A percentile compares a stretch with the other conserved stretches of the same genome.
Conservation (phyloP, 148 eudicot species). For the Beta vulgaris region DNA sequence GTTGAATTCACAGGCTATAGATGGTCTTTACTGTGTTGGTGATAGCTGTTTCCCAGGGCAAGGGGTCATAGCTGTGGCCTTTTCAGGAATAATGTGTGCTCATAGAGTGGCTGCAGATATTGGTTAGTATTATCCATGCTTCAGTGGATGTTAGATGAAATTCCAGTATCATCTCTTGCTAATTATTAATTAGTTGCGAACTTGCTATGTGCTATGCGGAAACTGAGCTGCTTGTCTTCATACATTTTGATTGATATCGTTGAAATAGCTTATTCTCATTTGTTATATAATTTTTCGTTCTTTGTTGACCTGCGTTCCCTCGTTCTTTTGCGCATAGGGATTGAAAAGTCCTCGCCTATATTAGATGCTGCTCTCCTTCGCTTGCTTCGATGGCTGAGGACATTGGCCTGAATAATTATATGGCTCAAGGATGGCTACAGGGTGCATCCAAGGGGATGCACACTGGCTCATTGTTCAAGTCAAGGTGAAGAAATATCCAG, state of each 20-base stretch:
- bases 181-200: too few species aligned
- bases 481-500: constrained; percentile 16
- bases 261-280: too few species aligned
- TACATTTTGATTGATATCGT: neutral
- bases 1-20: constrained; percentile 58
- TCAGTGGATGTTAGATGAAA: neutral
- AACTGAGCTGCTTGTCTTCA: neutral
- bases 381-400: constrained; percentile 86
- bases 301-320: constrained; percentile 1
- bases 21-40: constrained; percentile 94
- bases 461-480: neutral
- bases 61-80: constrained; percentile 97
- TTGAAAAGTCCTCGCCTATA: constrained; percentile 69
- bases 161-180: neutral
- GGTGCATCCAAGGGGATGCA: neutral
- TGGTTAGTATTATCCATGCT: constrained; percentile 45
- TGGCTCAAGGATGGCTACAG: constrained; percentile 1
- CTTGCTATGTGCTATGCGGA: too few species aligned
- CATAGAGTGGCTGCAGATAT: constrained; percentile 95
- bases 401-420: constrained; percentile 56
- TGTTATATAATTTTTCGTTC: too few species aligned
- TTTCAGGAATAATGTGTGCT: constrained; percentile 98
- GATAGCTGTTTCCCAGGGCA: constrained; percentile 99
- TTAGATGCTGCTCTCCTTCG: constrained; percentile 84
- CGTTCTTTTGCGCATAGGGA: constrained; percentile 39